A percentile compares a stretch with the other conserved stretches of the same genome.
These are phyloP conservation scores for Marasmius tenuissimus DNA, from an alignment of 1,284 basidiomycete genomes.

Conservation along the genomic window DNA sequence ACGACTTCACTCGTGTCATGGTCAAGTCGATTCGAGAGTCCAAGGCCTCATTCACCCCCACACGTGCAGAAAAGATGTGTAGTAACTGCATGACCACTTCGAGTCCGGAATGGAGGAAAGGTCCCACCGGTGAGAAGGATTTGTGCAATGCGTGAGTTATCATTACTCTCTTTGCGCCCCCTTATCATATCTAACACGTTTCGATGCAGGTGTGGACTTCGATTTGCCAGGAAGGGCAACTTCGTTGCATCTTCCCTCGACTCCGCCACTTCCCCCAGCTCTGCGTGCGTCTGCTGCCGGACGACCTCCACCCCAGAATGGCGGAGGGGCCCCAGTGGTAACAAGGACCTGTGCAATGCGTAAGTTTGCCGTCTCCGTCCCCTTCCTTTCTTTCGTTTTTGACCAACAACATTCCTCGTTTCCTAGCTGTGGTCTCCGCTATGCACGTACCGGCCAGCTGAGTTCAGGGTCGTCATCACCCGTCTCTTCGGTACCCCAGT, in stretches of 20 bases:
- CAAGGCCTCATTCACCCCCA: background rate
- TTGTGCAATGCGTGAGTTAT: background rate
- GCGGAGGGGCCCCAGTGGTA: slow-evolving; percentile 87
- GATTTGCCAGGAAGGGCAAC: background rate
- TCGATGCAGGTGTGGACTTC: background rate
- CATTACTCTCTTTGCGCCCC: background rate
- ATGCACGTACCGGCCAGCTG: background rate
- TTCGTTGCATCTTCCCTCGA: background rate
- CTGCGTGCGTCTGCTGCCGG: slow-evolving; percentile 81
- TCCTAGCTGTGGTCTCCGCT: slow-evolving; percentile 67
- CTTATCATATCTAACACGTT: background rate
- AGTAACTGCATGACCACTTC: background rate
- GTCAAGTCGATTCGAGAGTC: background rate
- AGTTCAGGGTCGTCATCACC: background rate
- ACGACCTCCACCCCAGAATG: slow-evolving; percentile 88
- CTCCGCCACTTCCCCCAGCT: background rate
- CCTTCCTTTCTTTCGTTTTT: slow-evolving; percentile 20
- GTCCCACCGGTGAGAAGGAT: background rate
- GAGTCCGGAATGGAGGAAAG: background rate
- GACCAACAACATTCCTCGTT: slow-evolving; percentile 18
- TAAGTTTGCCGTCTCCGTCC: slow-evolving; percentile 43
- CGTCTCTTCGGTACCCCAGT: background rate
- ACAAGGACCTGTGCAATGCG: slow-evolving; percentile 93
- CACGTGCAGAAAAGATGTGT: background rate
- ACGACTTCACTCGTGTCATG: background rate